These are phyloP conservation scores for Botrytis elliptica DNA, from an alignment of 2,329 filamentous ascomycete genomes.

Conservation along the genomic window DNA sequence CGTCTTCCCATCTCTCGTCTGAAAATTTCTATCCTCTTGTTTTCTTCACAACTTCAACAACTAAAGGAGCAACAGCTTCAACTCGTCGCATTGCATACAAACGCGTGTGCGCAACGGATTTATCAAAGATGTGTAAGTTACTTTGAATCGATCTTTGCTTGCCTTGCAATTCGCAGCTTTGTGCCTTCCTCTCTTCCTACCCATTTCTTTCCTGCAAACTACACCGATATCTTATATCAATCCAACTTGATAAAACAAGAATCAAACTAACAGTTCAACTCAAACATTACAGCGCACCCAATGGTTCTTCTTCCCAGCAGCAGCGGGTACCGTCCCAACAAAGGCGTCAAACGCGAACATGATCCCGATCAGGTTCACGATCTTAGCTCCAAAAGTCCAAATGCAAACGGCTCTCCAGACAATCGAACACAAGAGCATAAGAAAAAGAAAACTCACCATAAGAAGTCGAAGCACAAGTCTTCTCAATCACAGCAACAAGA, in stretches of 20 bases:
- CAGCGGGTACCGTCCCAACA: background rate
- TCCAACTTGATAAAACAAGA: background rate
- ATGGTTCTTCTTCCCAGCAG: conserved; percentile 4
- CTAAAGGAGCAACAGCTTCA: background rate
- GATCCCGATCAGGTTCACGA: conserved; percentile 6
- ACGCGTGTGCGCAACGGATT: background rate
- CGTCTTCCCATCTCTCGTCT: background rate
- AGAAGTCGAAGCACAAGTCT: background rate
- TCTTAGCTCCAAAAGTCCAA: background rate
- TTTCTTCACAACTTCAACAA: background rate
- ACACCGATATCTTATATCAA: background rate
- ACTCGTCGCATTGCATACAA: background rate
- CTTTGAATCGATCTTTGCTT: background rate
- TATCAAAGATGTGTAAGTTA: conserved; percentile 12
- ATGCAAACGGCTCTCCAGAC: background rate
- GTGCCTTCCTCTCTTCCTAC: background rate
- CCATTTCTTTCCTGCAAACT: background rate
- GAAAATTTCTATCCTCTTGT: background rate
- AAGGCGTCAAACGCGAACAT: conserved; percentile 6
- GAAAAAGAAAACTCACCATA: background rate
- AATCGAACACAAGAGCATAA: background rate
- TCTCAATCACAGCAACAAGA: background rate
- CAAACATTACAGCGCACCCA: background rate
- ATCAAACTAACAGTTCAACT: background rate
- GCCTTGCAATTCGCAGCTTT: background rate